These are phyloP conservation scores for Oldenlandia corymbosa DNA, from an alignment of 257 asterid genomes.

Conservation along the genomic window DNA sequence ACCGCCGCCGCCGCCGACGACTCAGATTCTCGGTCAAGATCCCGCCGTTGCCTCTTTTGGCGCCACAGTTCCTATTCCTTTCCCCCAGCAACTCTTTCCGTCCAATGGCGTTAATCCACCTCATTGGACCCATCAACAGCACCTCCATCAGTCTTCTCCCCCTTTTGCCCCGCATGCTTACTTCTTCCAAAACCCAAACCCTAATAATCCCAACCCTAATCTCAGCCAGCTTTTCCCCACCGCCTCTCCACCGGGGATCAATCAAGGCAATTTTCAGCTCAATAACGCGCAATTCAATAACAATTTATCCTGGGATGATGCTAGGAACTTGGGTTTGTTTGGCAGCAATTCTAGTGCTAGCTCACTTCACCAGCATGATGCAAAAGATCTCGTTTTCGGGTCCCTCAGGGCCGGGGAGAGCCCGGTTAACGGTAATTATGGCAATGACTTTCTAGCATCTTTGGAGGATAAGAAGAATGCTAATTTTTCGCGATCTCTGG, in stretches of 20 bases:
- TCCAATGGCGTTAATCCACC: conserved; percentile 24
- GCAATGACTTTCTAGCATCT: conserved; percentile 15
- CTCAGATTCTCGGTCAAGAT: conserved; percentile 45
- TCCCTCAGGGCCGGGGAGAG: conserved; percentile 33
- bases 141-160: conserved; percentile 22
- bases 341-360: conserved; percentile 18
- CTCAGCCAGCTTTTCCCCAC: conserved; percentile 27
- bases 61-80: conserved; percentile 33
- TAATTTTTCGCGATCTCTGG: conserved; percentile 16
- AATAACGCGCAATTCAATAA: conserved; percentile 25
- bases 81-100: conserved; percentile 18
- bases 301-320: conserved; percentile 18
- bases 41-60: conserved; percentile 91
- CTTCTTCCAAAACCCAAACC: conserved; percentile 60
- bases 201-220: conserved; percentile 38
- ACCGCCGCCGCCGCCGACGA: conserved; percentile 22
- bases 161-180: conserved; percentile 47
- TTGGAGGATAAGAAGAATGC: conserved; percentile 13
- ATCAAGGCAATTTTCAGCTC: conserved; percentile 27
- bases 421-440: conserved; percentile 13
- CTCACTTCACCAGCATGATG: conserved; percentile 29
- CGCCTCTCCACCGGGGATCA: conserved; percentile 29
- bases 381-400: conserved; percentile 50
- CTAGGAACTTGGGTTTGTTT: conserved; percentile 26
- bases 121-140: conserved; percentile 18